Percentiles rank a stretch among this genome's conserved stretches.
These are phyloP conservation scores for Penicillium goetzii DNA, from an alignment of 495 filamentous ascomycete species.

Conservation along the genomic window DNA sequence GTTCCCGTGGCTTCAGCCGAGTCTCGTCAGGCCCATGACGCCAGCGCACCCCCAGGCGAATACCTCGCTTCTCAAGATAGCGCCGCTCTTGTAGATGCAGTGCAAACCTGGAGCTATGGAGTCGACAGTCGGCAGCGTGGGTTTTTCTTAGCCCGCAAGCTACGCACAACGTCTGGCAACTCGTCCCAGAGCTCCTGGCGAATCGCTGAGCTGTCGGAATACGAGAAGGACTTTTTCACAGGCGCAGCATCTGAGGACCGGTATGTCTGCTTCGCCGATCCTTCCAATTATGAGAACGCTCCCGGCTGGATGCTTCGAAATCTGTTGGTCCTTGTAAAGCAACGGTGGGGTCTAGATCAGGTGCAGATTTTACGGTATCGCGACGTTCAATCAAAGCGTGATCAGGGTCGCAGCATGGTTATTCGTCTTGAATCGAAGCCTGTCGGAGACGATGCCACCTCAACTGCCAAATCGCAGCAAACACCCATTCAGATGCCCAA, in stretches of 20 bases:
- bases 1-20: conserved; percentile 38
- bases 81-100: conserved; percentile 70
- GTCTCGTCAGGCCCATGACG: conserved; percentile 21
- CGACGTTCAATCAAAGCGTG: conserved; percentile 73
- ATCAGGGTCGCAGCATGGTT: conserved; percentile 79
- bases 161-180: conserved; percentile 32
- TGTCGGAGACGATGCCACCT: conserved; percentile 13
- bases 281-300: conserved; percentile 81
- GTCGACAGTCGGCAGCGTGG: conserved; percentile 83
- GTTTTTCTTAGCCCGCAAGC: conserved; percentile 87
- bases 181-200: conserved; percentile 56
- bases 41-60: conserved; percentile 35
- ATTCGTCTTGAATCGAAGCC: conserved; percentile 64
- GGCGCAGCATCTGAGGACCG: conserved; percentile 66
- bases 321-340: conserved; percentile 80
- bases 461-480: conserved; percentile 31
- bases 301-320: conserved; percentile 95
- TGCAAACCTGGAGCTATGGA: conserved; percentile 83
- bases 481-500: conserved; percentile 67
- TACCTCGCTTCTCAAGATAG: conserved; percentile 66
- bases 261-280: conserved; percentile 86
- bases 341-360: conserved; percentile 74
- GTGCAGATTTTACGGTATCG: conserved; percentile 91
- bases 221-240: conserved; percentile 87
- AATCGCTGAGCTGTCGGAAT: conserved; percentile 72